Evolutionary conservation across 768 basidiomycete genomes (phyloP).

Genomic region (Kwoniella shandongensis): DNA sequence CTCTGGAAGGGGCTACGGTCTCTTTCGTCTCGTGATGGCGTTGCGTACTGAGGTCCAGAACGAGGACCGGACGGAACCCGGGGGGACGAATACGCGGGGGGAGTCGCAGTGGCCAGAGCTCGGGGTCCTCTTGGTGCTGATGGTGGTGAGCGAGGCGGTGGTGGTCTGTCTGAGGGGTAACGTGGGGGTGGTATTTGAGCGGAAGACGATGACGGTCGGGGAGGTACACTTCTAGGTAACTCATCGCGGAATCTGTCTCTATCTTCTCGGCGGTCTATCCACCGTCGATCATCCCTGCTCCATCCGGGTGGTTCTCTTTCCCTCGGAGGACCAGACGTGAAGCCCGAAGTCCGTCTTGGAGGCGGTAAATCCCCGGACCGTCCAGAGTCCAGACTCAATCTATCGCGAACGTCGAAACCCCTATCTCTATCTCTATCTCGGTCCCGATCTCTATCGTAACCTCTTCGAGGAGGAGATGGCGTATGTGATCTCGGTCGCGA

Average conservation of each 20-base stretch:
- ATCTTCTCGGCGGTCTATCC: conserved; percentile 8
- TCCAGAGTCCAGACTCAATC: conserved; percentile 16
- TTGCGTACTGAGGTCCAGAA: background rate
- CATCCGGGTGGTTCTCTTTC: conserved; percentile 10
- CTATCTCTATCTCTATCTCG: conserved; percentile 22
- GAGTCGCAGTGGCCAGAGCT: conserved; percentile 8
- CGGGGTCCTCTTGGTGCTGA: conserved; percentile 4
- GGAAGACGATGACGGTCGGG: conserved; percentile 9
- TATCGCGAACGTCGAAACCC: conserved; percentile 17
- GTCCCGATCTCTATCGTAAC: conserved; percentile 11
- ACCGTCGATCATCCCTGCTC: conserved; percentile 20
- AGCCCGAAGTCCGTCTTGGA: conserved; percentile 4
- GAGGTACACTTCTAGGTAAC: background rate
- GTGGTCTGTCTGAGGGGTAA: conserved; percentile 1
- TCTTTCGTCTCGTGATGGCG: conserved; percentile 4
- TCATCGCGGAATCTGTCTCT: conserved; percentile 17
- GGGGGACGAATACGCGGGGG: conserved; percentile 7
- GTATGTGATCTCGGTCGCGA: conserved; percentile 22
- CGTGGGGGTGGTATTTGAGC: conserved; percentile 5
- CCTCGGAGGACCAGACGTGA: conserved; percentile 1
- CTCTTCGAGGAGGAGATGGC: conserved; percentile 30
- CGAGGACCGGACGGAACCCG: conserved; percentile 10
- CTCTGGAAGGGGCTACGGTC: conserved; percentile 1
- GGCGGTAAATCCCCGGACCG: conserved; percentile 1
- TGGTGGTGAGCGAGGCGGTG: conserved; percentile 17